phyloP scores from a whole-genome alignment of 2,329 filamentous ascomycete species.

The Epichloe coenophiala region DNA sequence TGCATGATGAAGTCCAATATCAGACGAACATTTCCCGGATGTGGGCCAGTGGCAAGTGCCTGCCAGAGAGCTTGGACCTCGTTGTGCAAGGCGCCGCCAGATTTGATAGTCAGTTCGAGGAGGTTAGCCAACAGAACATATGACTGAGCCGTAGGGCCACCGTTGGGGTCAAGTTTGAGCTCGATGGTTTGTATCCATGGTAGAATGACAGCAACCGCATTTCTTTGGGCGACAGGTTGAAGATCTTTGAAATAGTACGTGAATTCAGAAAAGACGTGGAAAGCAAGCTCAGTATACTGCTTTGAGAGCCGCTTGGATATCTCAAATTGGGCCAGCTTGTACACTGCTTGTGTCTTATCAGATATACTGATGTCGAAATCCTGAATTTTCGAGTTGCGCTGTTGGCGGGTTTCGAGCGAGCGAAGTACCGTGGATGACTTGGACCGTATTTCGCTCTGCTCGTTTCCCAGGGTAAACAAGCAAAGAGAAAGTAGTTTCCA shows the following conservation, averaged over 20 bases:
- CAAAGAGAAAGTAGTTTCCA: constrained; percentile 85
- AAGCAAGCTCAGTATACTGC: constrained; percentile 78
- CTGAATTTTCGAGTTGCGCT: constrained; percentile 74
- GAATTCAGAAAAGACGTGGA: constrained; percentile 92
- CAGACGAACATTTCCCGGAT: constrained; percentile 85
- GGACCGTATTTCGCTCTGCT: constrained; percentile 75
- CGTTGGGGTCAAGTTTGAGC: constrained; percentile 80
- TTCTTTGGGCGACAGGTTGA: constrained; percentile 70
- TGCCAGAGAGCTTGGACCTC: constrained; percentile 98
- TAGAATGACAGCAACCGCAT: constrained; percentile 84
- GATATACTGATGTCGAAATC: constrained; percentile 98
- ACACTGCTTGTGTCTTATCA: constrained; percentile 95
- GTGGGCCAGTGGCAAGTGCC: constrained; percentile 81
- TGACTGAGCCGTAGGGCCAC: constrained; percentile 77
- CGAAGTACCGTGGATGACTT: constrained; percentile 75
- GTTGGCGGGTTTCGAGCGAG: constrained; percentile 66
- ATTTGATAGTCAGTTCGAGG: constrained; percentile 91
- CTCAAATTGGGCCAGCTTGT: constrained; percentile 94
- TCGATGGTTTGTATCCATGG: constrained; percentile 96
- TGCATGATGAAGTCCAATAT: constrained; percentile 95
- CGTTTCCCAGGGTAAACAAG: constrained; percentile 83
- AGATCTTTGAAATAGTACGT: constrained; percentile 85
- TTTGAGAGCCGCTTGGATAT: constrained; percentile 83
- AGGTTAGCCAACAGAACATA: constrained; percentile 93
- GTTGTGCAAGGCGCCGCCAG: constrained; percentile 76